Base-by-base conservation (phyloP, 768 basidiomycete species). In the Strobilomyces echinocephalus region DNA sequence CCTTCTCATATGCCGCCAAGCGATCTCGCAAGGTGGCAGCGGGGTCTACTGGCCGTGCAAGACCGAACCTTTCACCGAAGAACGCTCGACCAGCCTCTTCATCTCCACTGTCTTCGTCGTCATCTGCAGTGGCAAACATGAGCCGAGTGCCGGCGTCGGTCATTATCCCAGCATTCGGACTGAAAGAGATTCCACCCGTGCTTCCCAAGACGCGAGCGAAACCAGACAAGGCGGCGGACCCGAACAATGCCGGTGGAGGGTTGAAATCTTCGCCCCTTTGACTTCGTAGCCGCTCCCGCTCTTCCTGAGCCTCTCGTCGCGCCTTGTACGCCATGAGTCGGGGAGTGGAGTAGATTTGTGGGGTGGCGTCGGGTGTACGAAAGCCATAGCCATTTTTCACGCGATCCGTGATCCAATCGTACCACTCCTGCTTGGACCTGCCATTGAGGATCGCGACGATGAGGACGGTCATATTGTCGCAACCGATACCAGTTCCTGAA, bases 401-500 rank as follows among this genome's bases (percentile, higher is more conserved):
- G 36, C 95, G 84, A 46, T 92, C 82, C 43, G 76, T 81, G 54
- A 99, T 70, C 95, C 95, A 97, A 35, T 79, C 68, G 63, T 90
- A 89, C 97, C 97, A 98, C 65, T 94, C 84, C 59, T 90, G 87
- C 68, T 86, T 82, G n/a, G 91, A 89, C 55, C 84, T 83, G 38
- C 91, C 95, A 57, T 88, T 80, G 31, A 95, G 79, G 42, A 99
- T 70, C 8, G 91, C 97, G 53, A 98, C 80, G 49, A 99, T 82
- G 60, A 97, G 79, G 46, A 97, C 76, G 0, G 97, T 99, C 97
- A 99, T 99, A 75, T 99, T 98, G 74, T 99, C 97, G 69, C 95
- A 97, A 18, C 97, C 97, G 58, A 97, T 91, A 12, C 97, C 97
- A 41, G 84, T 83, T 45, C 90, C 91, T 34, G 88, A 88, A 21